Percentiles rank a stretch among this genome's conserved stretches.
Evolutionary conservation across 2,329 filamentous ascomycete species (phyloP).

Genomic region (Pseudogymnoascus pannorum): DNA sequence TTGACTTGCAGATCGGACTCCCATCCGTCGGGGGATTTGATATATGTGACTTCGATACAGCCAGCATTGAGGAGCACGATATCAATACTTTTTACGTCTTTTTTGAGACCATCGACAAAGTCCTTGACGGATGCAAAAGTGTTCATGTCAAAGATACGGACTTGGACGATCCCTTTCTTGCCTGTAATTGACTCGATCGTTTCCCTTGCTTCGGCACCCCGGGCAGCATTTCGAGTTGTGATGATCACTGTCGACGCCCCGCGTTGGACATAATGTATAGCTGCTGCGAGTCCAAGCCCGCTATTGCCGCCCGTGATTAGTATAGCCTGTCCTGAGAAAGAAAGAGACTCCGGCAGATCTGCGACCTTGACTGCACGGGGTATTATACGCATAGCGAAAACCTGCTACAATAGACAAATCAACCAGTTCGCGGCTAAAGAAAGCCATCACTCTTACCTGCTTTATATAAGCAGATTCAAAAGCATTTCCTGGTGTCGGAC

Average conservation of each 20-base stretch:
- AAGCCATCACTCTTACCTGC: no score
- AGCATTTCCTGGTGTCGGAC: no score
- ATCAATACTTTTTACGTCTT: slow-evolving; percentile 22
- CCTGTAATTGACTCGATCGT: slow-evolving; percentile 28
- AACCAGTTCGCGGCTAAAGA: no score
- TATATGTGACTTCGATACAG: slow-evolving; percentile 16
- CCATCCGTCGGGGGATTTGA: slow-evolving; percentile 34
- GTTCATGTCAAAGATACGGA: slow-evolving; percentile 23
- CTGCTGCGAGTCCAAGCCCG: slow-evolving; percentile 36
- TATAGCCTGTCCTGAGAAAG: slow-evolving; percentile 26
- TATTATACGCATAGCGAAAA: no score
- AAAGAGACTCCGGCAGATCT: not conserved
- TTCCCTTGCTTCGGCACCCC: slow-evolving; percentile 32
- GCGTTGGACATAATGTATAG: slow-evolving; percentile 34
- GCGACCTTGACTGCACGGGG: no score
- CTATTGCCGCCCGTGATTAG: slow-evolving; percentile 37
- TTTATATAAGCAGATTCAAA: no score
- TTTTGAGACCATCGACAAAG: slow-evolving; percentile 21
- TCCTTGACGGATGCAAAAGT: slow-evolving; percentile 19
- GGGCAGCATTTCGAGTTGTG: slow-evolving; percentile 31
- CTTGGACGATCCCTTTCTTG: slow-evolving; percentile 17
- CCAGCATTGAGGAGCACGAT: slow-evolving; percentile 28
- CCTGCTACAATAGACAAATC: no score
- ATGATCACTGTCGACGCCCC: slow-evolving; percentile 35
- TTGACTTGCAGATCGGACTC: slow-evolving; percentile 51